A percentile compares a stretch with the other conserved stretches of the same genome.
Conservation (phyloP, 1,139 yeast genomes). For the Yamadazyma sp. region DNA sequence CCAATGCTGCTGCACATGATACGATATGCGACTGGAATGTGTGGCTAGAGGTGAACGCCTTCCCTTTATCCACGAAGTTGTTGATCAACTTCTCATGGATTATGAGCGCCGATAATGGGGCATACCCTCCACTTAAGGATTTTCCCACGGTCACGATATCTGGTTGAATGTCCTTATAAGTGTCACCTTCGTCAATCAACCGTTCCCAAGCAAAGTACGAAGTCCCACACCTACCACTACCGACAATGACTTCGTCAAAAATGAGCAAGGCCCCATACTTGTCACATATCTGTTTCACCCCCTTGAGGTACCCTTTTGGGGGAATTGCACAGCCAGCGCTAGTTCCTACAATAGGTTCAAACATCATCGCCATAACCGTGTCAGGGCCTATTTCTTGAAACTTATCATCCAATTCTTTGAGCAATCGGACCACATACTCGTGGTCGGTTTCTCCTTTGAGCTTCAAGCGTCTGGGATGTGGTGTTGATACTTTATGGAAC, state of each 20-base stretch:
- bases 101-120: conserved; percentile 53
- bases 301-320: conserved; percentile 54
- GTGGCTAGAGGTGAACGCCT: conserved; percentile 49
- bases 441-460: conserved; percentile 14
- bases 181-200: conserved; percentile 2
- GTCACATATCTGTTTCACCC: conserved; percentile 50
- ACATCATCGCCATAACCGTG: conserved; percentile 49
- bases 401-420: conserved; percentile 18
- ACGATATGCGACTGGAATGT: conserved; percentile 59
- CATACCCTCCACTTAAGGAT: conserved; percentile 62
- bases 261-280: conserved; percentile 55
- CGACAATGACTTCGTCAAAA: conserved; percentile 65
- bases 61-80: conserved; percentile 41
- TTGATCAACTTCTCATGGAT: conserved; percentile 47
- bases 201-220: conserved; percentile 5
- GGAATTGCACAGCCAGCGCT: conserved; percentile 57
- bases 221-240: conserved; percentile 43
- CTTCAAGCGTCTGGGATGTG: conserved; percentile 14
- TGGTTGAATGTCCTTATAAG: conserved; percentile 26
- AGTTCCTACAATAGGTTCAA: conserved; percentile 57
- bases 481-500: conserved; percentile 17
- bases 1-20: conserved; percentile 56
- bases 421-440: conserved; percentile 15
- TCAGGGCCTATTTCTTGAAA: conserved; percentile 18
- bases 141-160: conserved; percentile 63